Evolutionary conservation across 1,284 basidiomycete genomes (phyloP), one percentile per base, ranked within the genome.

Genomic region (Ganoderma lucidum): DNA sequence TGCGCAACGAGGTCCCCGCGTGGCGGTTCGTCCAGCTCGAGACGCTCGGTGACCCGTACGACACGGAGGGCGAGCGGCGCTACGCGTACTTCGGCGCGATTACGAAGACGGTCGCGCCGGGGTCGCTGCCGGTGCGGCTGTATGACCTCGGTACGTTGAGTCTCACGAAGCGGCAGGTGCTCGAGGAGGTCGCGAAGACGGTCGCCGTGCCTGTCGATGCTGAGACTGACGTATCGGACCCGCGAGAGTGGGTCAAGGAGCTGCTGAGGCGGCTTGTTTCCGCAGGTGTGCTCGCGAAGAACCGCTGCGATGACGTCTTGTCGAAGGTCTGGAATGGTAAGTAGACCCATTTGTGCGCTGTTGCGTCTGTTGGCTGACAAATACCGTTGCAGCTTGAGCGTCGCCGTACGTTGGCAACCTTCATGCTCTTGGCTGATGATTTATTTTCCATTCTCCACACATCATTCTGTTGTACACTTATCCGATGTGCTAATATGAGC

Each of bases 21-120:
- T 73, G 72, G 72, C 39, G 72, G 41, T 68, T 70, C 66, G 45
- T 73, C 56, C 72, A 73, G 61, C 68, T 69, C 44, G 72, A 73
- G 55, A 61, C 64, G 30, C 65, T 66, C 62, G 63, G 63, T 6
- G 70, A 73, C 70, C 65, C 68, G 17, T 44, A 65, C 17, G 70
- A 63, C 9, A 48, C 65, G 53, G 72, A 66, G 62, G 61, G 56
- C 30, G 70, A 68, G 39, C 65, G 62, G 62, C 67, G 68, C 12
- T 73, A 67, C 59, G 72, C 66, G 53, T 73, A 71, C 62, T 69
- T 59, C 6, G 72, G 72, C 63, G 70, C 72, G 62, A 65, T 73
- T 32, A 73, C 72, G n/a, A 73, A 71, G 72, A 67, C 71, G 1
- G 66, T 69, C 1, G 67, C 68, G 10, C 71, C 68, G 0, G 69